These are phyloP conservation scores for Calonectria multiphialidica DNA, from an alignment of 2,329 filamentous ascomycete genomes.

Conservation along the genomic window DNA sequence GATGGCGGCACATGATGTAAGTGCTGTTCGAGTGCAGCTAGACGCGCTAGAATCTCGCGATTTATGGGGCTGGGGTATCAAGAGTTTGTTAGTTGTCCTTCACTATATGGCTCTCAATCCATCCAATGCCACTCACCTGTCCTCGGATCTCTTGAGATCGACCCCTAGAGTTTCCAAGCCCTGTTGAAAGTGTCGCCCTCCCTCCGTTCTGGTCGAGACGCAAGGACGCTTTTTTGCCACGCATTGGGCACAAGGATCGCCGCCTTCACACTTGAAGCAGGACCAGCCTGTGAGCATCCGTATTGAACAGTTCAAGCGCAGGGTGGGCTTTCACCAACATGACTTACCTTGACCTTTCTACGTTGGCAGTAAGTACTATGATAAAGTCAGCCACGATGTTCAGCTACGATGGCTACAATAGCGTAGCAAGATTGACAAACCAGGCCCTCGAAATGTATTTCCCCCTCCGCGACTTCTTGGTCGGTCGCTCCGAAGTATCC, in stretches of 20 bases:
- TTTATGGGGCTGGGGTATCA: background rate
- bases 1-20: background rate
- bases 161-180: background rate
- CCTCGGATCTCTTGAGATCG: background rate
- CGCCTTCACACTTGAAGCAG: background rate
- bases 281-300: background rate
- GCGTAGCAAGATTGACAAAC: background rate
- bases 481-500: background rate
- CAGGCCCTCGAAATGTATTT: background rate
- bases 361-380: background rate
- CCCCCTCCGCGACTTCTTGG: background rate
- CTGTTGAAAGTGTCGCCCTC: background rate
- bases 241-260: background rate
- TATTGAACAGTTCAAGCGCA: background rate
- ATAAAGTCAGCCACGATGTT: background rate
- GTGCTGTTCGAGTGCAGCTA: background rate
- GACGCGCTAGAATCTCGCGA: background rate
- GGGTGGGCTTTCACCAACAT: background rate
- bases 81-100: fast-evolving
- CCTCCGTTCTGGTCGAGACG: background rate
- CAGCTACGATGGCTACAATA: background rate
- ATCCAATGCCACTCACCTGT: background rate
- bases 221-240: background rate
- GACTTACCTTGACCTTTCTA: background rate
- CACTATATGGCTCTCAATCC: background rate